Percentiles rank a stretch among this genome's conserved stretches.
Evolutionary conservation across 345 rosid genomes (phyloP).

Genomic region (Aquilaria sinensis): DNA sequence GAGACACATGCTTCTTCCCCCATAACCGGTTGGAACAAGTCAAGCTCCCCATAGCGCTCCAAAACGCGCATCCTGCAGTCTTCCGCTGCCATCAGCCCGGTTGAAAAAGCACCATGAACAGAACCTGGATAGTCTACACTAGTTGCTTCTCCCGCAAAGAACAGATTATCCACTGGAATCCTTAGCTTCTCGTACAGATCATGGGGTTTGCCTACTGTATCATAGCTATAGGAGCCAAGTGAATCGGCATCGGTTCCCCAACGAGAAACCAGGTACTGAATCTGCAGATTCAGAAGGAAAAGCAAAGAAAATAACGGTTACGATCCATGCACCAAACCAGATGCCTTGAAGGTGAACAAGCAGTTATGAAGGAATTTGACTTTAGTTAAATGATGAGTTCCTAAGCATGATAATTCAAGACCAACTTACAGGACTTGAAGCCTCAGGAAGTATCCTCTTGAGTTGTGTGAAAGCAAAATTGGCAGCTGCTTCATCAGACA

Average conservation of each 20-base stretch:
- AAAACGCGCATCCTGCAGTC: slow-evolving; percentile 91
- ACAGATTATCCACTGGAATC: slow-evolving; percentile 83
- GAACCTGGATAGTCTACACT: slow-evolving; percentile 74
- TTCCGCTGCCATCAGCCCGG: slow-evolving; percentile 87
- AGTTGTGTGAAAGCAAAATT: slow-evolving; percentile 75
- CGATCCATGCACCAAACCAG: background rate
- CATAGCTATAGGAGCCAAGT: slow-evolving; percentile 87
- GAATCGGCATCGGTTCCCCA: slow-evolving; percentile 81
- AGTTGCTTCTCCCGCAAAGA: slow-evolving; percentile 98
- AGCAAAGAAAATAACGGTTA: background rate
- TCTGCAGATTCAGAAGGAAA: slow-evolving; percentile 31
- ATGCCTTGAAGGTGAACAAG: background rate
- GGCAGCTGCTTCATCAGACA: slow-evolving; percentile 96
- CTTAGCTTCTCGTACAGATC: slow-evolving; percentile 83
- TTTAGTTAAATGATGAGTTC: background rate
- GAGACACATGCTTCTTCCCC: slow-evolving; percentile 60
- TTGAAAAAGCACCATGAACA: slow-evolving; percentile 86
- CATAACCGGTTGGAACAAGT: slow-evolving; percentile 69
- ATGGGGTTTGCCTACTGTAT: slow-evolving; percentile 73
- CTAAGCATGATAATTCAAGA: background rate
- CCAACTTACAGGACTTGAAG: slow-evolving; percentile 48
- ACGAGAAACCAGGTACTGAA: slow-evolving; percentile 65
- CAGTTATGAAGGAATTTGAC: background rate
- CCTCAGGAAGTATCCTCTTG: slow-evolving; percentile 83
- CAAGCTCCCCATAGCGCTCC: slow-evolving; percentile 80